A percentile compares a stretch with the other conserved stretches of the same genome.
These are phyloP conservation scores for Lavandula angustifolia DNA, from an alignment of 257 asterid genomes.

Conservation along the genomic window DNA sequence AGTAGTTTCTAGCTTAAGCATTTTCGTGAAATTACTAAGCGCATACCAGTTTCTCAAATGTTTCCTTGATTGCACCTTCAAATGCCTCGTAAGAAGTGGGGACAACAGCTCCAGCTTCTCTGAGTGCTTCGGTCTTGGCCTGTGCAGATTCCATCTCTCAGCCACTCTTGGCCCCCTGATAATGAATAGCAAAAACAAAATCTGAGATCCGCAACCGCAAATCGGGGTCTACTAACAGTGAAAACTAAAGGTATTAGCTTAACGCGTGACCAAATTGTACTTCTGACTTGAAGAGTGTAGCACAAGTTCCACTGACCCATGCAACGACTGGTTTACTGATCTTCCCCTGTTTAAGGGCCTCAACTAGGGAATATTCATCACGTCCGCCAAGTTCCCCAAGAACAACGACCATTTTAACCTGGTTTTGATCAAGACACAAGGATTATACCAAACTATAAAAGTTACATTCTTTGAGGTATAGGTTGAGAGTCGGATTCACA, in stretches of 20 bases:
- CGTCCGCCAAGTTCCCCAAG: constrained; percentile 99
- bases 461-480: constrained; percentile 6
- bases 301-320: constrained; percentile 99
- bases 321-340: constrained; percentile 95
- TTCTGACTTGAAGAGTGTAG: constrained; percentile 97
- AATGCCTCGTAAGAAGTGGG: constrained; percentile 97
- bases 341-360: constrained; percentile 94
- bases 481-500: background rate
- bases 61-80: constrained; percentile 78
- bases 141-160: constrained; percentile 99
- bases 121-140: constrained; percentile 94
- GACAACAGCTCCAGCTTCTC: constrained; percentile 93
- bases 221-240: background rate
- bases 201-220: constrained; percentile 18
- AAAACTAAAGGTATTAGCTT: constrained; percentile 37
- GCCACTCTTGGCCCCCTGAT: constrained; percentile 99
- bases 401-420: constrained; percentile 95
- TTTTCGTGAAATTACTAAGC: background rate
- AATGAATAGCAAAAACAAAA: background rate
- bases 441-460: constrained; percentile 25
- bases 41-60: constrained; percentile 75
- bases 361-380: constrained; percentile 97
- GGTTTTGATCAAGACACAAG: constrained; percentile 29
- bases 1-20: constrained; percentile 11
- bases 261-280: constrained; percentile 99